Evolutionary conservation across 2,329 filamentous ascomycete genomes (phyloP).

Genomic region (Aspergillus sp.): DNA sequence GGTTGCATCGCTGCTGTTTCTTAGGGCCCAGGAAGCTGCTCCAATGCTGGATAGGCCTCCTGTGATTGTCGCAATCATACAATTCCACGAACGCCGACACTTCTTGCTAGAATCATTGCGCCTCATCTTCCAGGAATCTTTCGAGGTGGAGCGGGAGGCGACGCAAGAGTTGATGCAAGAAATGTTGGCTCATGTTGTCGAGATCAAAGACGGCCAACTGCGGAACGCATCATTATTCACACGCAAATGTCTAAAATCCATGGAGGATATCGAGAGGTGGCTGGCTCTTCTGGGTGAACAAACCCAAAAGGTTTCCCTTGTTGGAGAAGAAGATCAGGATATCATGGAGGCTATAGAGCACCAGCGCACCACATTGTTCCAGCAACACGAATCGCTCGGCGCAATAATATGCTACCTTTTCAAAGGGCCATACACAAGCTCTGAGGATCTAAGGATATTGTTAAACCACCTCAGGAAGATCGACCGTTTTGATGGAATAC

Average conservation of each 20-base stretch:
- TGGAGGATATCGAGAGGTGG: conserved; percentile 76
- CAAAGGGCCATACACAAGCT: conserved; percentile 69
- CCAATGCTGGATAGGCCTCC: conserved; percentile 69
- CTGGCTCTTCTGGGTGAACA: conserved; percentile 74
- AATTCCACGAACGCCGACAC: conserved; percentile 82
- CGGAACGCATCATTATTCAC: conserved; percentile 63
- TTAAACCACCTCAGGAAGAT: conserved; percentile 66
- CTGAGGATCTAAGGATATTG: conserved; percentile 72
- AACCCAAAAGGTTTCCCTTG: conserved; percentile 69
- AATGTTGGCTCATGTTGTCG: conserved; percentile 59
- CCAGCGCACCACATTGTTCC: conserved; percentile 74
- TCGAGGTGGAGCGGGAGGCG: conserved; percentile 60
- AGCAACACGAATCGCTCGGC: conserved; percentile 86
- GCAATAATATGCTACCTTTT: conserved; percentile 78
- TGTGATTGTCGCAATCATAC: conserved; percentile 76
- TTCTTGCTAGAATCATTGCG: conserved; percentile 82
- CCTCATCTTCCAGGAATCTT: conserved; percentile 70
- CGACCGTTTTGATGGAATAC: conserved; percentile 73
- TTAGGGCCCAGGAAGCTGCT: conserved; percentile 70
- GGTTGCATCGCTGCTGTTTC: conserved; percentile 73
- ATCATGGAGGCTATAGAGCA: conserved; percentile 76
- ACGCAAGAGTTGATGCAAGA: conserved; percentile 56
- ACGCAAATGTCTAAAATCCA: conserved; percentile 70
- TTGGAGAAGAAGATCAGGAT: conserved; percentile 68
- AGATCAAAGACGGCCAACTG: conserved; percentile 50